Evolutionary conservation across 176 grass and related monocot species (phyloP).

Genomic region (Echinochloa phyllopogon): DNA sequence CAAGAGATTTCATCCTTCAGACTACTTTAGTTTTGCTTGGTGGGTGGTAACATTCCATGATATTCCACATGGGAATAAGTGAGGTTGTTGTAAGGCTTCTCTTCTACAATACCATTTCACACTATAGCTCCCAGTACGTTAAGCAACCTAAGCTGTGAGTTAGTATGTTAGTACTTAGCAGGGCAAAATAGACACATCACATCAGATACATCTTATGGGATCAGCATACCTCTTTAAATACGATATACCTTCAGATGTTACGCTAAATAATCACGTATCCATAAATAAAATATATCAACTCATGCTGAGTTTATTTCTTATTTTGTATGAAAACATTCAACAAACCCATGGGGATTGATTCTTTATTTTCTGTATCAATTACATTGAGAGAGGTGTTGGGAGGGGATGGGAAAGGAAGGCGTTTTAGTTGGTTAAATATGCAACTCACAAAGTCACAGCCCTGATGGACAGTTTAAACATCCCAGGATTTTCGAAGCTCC

Average conservation of each 20-base stretch:
- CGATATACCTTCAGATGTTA: neutral
- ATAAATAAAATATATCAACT: neutral
- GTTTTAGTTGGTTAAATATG: neutral
- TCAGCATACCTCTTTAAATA: neutral
- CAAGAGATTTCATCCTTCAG: conserved; percentile 9
- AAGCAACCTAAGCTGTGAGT: neutral
- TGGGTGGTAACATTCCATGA: conserved; percentile 17
- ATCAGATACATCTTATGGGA: neutral
- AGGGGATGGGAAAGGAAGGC: too few relatives aligned
- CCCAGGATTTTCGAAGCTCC: conserved; percentile 78
- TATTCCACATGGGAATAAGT: neutral
- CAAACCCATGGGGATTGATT: conserved; percentile 14
- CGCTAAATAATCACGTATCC: neutral
- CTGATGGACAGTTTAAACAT: conserved; percentile 65
- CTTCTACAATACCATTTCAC: neutral
- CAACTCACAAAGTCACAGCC: conserved; percentile 59
- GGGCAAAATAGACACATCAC: neutral
- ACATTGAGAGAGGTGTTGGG: neutral
- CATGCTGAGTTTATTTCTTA: conserved; percentile 33
- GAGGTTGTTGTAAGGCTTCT: conserved; percentile 22
- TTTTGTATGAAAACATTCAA: conserved; percentile 30
- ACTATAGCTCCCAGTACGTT: neutral
- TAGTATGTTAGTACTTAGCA: neutral
- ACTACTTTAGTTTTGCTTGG: conserved; percentile 6
- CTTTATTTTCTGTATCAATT: conserved; percentile 32